Evolutionary conservation across 768 basidiomycete species (phyloP).

Genomic region (Bullera alba): DNA sequence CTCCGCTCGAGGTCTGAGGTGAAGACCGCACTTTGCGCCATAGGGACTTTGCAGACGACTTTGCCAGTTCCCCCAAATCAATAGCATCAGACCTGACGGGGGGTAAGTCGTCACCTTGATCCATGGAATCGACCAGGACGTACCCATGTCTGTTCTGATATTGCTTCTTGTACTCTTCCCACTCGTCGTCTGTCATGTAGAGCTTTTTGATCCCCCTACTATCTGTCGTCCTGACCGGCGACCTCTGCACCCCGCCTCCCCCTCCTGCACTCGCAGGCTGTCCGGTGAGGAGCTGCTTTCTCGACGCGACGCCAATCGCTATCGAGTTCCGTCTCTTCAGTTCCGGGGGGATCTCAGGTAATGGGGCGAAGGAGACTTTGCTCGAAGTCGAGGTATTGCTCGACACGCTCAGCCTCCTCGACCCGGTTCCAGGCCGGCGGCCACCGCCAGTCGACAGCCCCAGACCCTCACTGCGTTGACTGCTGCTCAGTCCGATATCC

Average conservation of each 20-base stretch:
- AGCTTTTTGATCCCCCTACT: too few species aligned
- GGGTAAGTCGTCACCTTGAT: background rate
- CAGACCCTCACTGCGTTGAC: too few species aligned
- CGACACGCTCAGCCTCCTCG: too few species aligned
- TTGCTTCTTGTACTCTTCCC: slow-evolving; percentile 36
- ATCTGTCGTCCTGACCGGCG: background rate
- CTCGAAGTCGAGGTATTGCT: background rate
- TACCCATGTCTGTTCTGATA: slow-evolving; percentile 17
- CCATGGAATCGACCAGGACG: background rate
- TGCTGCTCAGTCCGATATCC: too few species aligned
- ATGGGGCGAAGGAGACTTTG: slow-evolving; percentile 34
- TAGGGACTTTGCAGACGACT: slow-evolving; percentile 27
- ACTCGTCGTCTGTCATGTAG: slow-evolving; percentile 37
- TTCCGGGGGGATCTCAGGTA: slow-evolving; percentile 33
- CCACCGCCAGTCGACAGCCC: too few species aligned
- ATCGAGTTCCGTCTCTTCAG: slow-evolving; percentile 35
- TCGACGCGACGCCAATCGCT: slow-evolving; percentile 36
- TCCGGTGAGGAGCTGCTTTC: slow-evolving; percentile 34
- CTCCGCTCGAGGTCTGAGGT: background rate
- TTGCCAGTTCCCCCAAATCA: slow-evolving; percentile 35
- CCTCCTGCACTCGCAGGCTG: background rate
- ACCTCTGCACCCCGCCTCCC: slow-evolving; percentile 1
- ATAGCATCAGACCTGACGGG: slow-evolving; percentile 21
- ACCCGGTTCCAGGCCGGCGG: too few species aligned
- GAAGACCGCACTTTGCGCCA: slow-evolving; percentile 35